Base-by-base conservation (phyloP, 768 basidiomycete species). In the Tricholoma flavovirens region DNA sequence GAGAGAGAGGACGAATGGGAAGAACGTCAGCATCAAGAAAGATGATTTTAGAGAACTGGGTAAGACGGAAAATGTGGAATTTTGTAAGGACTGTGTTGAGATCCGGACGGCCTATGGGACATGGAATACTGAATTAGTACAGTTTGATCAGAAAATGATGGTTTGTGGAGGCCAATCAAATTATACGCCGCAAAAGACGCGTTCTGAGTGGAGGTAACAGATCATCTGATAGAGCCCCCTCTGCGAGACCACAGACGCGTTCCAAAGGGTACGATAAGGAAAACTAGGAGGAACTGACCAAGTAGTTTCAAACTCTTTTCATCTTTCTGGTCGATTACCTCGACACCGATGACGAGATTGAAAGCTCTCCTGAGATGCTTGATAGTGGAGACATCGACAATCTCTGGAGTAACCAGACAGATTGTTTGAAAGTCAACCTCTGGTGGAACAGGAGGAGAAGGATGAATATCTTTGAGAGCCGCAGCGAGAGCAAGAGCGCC, bases 11-110 rank as follows among this genome's bases (percentile, higher is more conserved):
- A 49, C 88, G 83, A 51, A 92, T 78, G 53, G 92, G 90, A 62
- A 96, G 87, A 51, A 93, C 83, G 68, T 96, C 93, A 62, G 93
- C 93, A 70, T 96, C 93, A 57, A 97, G 84, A 71, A 93, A 95
- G 63, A 96, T 83, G 65, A 95, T 76, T 71, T 93, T 94, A 54
- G 81, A 72, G 71, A 87, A 97, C 67, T 90, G 88, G 14, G 81
- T 83, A 59, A 99, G 84, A 59, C 97, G 93, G 69, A 98, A 98
- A 61, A 90, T 80, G 72, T 99, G 97, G 55, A 99, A 76, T 72
- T 99, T 99, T 57, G 97, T 98, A 72, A 98, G 83, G 72, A 95
- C 93, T 59, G 90, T 85, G 67, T 86, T 82, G 57, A 99, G 86
- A 75, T 99, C 96, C 24, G 85, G 91, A 57, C 97, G 94, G 66